Conservation (phyloP, 2,329 filamentous ascomycete genomes). For the Juglanconis oblonga region DNA sequence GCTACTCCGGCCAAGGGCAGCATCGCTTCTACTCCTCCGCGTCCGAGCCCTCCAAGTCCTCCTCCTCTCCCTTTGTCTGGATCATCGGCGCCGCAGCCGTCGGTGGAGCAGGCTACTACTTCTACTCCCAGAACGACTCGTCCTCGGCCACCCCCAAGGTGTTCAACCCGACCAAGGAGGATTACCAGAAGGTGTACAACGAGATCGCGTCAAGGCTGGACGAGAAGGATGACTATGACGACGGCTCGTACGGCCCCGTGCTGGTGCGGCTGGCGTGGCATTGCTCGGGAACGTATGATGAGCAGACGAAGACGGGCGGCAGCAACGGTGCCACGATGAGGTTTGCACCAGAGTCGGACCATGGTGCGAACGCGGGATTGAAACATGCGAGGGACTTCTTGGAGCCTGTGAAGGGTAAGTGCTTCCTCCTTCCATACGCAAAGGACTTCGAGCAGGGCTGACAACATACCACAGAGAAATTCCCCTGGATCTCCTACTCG, state of each 20-base stretch:
- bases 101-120: slow-evolving; percentile 63
- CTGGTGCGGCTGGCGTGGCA: slow-evolving; percentile 92
- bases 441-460: slow-evolving; percentile 4
- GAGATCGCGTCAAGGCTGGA: slow-evolving; percentile 75
- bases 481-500: slow-evolving; percentile 95
- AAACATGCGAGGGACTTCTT: slow-evolving; percentile 86
- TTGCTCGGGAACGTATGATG: slow-evolving; percentile 87
- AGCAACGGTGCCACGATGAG: slow-evolving; percentile 98
- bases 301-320: slow-evolving; percentile 81
- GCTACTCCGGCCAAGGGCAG: slow-evolving; percentile 27
- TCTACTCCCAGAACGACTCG: slow-evolving; percentile 59
- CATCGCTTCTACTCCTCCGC: slow-evolving; percentile 70
- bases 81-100: slow-evolving; percentile 55
- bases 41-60: slow-evolving; percentile 57
- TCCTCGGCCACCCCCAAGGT: slow-evolving; percentile 53
- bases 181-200: slow-evolving; percentile 96
- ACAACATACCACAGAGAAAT: slow-evolving; percentile 53
- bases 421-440: not conserved
- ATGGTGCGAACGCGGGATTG: slow-evolving; percentile 92
- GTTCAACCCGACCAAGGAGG: slow-evolving; percentile 67
- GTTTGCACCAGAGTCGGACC: slow-evolving; percentile 82
- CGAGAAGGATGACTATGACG: slow-evolving; percentile 92
- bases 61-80: slow-evolving; percentile 50
- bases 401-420: slow-evolving; percentile 79
- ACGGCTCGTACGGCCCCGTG: slow-evolving; percentile 93